Evolutionary conservation across 805 yeast species (phyloP).

Genomic region (Myxozyma vanderwaltii): DNA sequence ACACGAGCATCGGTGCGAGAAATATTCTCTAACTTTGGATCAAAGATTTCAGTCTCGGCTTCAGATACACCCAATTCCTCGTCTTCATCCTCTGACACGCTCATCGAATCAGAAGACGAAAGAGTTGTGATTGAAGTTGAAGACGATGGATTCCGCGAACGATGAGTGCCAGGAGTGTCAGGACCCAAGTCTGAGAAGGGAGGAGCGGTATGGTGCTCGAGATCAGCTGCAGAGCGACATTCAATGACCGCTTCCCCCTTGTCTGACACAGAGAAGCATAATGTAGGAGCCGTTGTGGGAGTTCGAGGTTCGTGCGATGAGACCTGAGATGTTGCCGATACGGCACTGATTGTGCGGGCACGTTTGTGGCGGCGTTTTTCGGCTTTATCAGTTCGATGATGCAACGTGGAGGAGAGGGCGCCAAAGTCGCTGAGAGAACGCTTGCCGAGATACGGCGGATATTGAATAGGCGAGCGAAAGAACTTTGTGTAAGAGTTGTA

Average conservation of each 20-base stretch:
- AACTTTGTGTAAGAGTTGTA: conserved; percentile 13
- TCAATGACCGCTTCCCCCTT: conserved; percentile 24
- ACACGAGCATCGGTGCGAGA: conserved; percentile 25
- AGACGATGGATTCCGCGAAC: conserved; percentile 3
- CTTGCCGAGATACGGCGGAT: conserved; percentile 28
- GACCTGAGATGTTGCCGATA: background rate
- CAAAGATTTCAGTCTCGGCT: conserved; percentile 30
- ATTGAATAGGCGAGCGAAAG: conserved; percentile 28
- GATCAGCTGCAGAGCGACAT: conserved; percentile 4
- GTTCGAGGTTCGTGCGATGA: background rate
- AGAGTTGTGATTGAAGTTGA: conserved; percentile 15
- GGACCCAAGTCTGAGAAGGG: background rate
- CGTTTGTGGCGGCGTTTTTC: conserved; percentile 10
- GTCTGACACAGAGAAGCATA: conserved; percentile 18
- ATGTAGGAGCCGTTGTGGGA: background rate
- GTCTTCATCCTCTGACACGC: background rate
- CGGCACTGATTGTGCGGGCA: background rate
- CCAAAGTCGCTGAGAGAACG: conserved; percentile 26
- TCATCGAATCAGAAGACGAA: conserved; percentile 12
- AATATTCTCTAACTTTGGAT: conserved; percentile 6
- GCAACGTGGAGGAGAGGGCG: conserved; percentile 6
- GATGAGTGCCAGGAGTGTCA: background rate
- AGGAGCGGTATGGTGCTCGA: background rate
- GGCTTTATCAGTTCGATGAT: background rate
- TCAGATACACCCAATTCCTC: conserved; percentile 18